phyloP scores from a whole-genome alignment of 441 rosid species.

The Manihot esculenta region DNA sequence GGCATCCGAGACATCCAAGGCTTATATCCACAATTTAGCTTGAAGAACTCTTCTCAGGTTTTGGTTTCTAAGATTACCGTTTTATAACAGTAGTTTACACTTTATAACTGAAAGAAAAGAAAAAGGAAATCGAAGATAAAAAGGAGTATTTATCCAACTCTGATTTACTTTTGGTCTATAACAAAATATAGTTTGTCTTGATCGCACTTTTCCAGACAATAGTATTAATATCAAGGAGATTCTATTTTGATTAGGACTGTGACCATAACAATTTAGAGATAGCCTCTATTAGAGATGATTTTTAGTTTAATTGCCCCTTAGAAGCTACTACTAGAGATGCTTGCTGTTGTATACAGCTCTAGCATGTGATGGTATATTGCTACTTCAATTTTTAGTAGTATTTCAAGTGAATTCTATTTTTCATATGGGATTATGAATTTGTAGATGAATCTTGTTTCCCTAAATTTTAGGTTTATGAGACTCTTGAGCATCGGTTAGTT shows the following conservation, averaged over 20 bases:
- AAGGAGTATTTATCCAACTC: neutral
- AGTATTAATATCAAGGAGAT: neutral
- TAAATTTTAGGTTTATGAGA: constrained; percentile 67
- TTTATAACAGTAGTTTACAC: neutral
- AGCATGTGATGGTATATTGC: neutral
- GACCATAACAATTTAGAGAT: too few species aligned
- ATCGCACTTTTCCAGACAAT: neutral
- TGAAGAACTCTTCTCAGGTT: constrained; percentile 82
- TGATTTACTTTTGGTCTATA: neutral
- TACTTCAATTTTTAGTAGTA: neutral
- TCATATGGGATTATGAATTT: neutral
- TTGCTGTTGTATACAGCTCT: neutral
- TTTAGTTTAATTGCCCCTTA: neutral
- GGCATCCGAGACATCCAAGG: constrained; percentile 74
- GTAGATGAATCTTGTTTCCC: constrained; percentile 8
- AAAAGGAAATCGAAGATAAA: neutral
- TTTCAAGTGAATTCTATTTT: neutral
- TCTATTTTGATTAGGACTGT: neutral
- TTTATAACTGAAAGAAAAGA: neutral
- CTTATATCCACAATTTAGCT: constrained; percentile 60
- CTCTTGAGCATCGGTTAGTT: constrained; percentile 77
- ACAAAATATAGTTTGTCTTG: neutral
- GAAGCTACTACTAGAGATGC: neutral
- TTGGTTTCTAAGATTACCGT: neutral
- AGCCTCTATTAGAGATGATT: neutral